Base-by-base conservation (phyloP, 2,329 filamentous ascomycete genomes). In the Penicillium hesseltinei region DNA sequence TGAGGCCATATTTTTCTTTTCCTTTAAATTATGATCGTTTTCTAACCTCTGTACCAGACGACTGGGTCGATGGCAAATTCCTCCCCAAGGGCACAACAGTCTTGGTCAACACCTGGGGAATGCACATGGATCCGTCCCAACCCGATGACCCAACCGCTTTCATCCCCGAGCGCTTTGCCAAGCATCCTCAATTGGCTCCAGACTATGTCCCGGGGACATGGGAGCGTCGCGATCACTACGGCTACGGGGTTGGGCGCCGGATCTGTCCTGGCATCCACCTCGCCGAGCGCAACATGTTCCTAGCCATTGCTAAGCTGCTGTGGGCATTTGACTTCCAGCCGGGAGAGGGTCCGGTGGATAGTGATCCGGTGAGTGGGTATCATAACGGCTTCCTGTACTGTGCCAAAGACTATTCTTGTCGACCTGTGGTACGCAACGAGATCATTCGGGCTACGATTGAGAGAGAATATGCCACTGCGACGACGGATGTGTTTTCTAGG, bases 201-300 rank as follows among this genome's bases (percentile, higher is more conserved):
- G 44, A 47, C 4, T 47, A 47, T 23, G 44, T 47, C 4, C 13
- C 44, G 8, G 44, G 44, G 2, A 47, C 44, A 47, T 47, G 44
- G 44, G 51, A 54, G 5, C 17, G 23, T 23, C 51, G 42, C 8
- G 51, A 54, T 4, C 51, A 54, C 15, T 47, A 47, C 19, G 51
- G 51, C n/a, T 54, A 54, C 42, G 51, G 51, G 0, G 23, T 45
- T n/a, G 42, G 42, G 1, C 51, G 51, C 8, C 31, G 43, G 27
- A 54, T 54, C 19, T 54, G 51, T 23, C 51, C 51, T 6, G 51
- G 51, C 11, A 54, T 54, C 4, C 51, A 54, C 25, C 43, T 54
- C 2, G 51, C 51, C 4, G 51, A 54, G 11, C 40, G 51, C 23
- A 54, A 54, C 10, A 45, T 47, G 13, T 39, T 47, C 31, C 10